These are phyloP conservation scores for Coccinonectria pachysandricola DNA, from an alignment of 2,329 filamentous ascomycete species.

Conservation along the genomic window DNA sequence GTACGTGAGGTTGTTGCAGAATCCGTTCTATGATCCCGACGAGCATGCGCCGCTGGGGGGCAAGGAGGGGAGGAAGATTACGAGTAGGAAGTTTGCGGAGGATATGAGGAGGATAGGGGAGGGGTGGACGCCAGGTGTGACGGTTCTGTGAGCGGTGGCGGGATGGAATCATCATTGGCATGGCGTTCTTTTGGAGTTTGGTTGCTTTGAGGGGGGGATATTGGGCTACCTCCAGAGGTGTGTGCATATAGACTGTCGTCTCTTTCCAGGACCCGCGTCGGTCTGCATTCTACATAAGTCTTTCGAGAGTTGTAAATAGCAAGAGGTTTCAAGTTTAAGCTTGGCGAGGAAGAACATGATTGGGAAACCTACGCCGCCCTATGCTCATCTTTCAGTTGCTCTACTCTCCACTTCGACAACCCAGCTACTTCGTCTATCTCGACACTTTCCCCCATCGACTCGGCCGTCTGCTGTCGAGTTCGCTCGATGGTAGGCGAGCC, in stretches of 20 bases:
- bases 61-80: conserved; percentile 58
- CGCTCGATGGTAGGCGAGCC: conserved; percentile 2
- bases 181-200: conserved; percentile 20
- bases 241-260: conserved; percentile 6
- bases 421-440: conserved; percentile 29
- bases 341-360: no score
- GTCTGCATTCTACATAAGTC: no score
- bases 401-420: conserved; percentile 27
- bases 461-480: conserved; percentile 8
- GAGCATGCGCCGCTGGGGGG: conserved; percentile 56
- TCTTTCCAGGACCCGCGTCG: no score
- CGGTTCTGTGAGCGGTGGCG: conserved; percentile 49
- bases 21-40: conserved; percentile 90
- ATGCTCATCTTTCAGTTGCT: conserved; percentile 21
- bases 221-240: conserved; percentile 14
- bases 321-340: no score
- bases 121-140: conserved; percentile 66
- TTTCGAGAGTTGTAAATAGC: no score
- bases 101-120: conserved; percentile 84
- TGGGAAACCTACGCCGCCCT: no score
- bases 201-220: conserved; percentile 13
- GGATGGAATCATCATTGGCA: no score
- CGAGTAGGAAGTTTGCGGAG: conserved; percentile 66
- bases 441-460: conserved; percentile 24
- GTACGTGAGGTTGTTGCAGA: conserved; percentile 79